These are phyloP conservation scores for Rhodotorula sp. DNA, from an alignment of 1,284 basidiomycete genomes.

Conservation along the genomic window DNA sequence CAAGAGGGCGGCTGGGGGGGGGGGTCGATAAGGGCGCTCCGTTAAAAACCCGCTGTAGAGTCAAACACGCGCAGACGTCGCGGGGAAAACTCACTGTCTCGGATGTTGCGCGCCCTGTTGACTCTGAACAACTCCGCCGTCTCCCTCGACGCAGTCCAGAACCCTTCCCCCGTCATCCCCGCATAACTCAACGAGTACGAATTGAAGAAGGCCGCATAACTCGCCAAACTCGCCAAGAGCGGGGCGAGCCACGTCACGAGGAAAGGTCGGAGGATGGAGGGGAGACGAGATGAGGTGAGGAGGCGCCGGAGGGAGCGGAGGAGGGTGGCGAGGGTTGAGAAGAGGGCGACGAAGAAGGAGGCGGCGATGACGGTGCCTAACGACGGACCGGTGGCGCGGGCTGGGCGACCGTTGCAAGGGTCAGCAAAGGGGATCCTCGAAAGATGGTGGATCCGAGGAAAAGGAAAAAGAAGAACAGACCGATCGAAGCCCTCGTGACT, in stretches of 20 bases:
- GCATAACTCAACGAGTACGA: constrained; percentile 24
- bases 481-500: constrained; percentile 17
- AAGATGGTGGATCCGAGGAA: neutral
- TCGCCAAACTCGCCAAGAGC: constrained; percentile 12
- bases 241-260: constrained; percentile 16
- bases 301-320: neutral
- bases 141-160: constrained; percentile 4
- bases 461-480: constrained; percentile 16
- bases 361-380: constrained; percentile 63
- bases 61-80: too few species aligned
- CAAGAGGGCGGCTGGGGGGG: constrained; percentile 48
- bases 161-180: constrained; percentile 33
- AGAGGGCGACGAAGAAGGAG: constrained; percentile 28
- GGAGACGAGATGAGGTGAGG: constrained; percentile 9
- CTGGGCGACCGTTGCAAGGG: too few species aligned
- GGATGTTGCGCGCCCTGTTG: constrained; percentile 40
- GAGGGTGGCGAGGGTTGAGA: constrained; percentile 19
- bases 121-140: constrained; percentile 16
- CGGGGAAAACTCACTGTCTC: constrained; percentile 21
- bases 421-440: too few species aligned
- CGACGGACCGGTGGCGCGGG: constrained; percentile 74
- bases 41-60: too few species aligned
- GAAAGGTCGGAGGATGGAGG: constrained; percentile 6
- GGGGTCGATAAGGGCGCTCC: too few species aligned
- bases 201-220: constrained; percentile 28